A percentile compares a stretch with the other conserved stretches of the same genome.
Conservation (phyloP, 495 filamentous ascomycete species). For the Halenospora varia region DNA sequence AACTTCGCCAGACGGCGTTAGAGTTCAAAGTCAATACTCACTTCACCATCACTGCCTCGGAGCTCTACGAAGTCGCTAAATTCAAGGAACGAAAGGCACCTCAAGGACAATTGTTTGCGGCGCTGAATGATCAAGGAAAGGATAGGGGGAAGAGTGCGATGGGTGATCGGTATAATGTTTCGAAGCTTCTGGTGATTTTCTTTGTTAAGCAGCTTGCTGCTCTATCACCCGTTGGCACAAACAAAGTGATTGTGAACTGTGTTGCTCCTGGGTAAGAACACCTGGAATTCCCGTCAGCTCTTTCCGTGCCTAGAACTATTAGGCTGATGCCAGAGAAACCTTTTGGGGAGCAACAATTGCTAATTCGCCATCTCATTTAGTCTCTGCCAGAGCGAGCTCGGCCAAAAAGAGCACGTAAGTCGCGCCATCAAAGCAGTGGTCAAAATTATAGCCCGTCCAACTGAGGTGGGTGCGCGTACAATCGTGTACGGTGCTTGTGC, state of each 20-base stretch:
- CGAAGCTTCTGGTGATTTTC: constrained; percentile 12
- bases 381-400: constrained; percentile 29
- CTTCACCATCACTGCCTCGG: background rate
- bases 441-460: constrained; percentile 23
- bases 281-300: too few relatives aligned
- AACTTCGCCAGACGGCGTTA: constrained; percentile 11
- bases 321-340: too few relatives aligned
- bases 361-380: background rate
- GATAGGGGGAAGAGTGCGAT: constrained; percentile 7
- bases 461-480: constrained; percentile 38
- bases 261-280: constrained; percentile 31
- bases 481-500: constrained; percentile 33
- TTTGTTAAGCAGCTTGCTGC: constrained; percentile 24
- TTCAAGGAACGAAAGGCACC: background rate
- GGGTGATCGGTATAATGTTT: constrained; percentile 15
- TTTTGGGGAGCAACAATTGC: background rate
- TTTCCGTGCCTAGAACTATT: too few relatives aligned
- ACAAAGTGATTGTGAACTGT: constrained; percentile 34
- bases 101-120: background rate
- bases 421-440: too few relatives aligned
- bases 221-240: constrained; percentile 20
- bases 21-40: background rate
- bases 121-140: constrained; percentile 11
- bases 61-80: background rate
- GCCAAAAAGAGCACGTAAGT: constrained; percentile 16